A percentile compares a stretch with the other conserved stretches of the same genome.
Conservation (phyloP, 306 rosid genomes). For the Bauhinia variegata region DNA sequence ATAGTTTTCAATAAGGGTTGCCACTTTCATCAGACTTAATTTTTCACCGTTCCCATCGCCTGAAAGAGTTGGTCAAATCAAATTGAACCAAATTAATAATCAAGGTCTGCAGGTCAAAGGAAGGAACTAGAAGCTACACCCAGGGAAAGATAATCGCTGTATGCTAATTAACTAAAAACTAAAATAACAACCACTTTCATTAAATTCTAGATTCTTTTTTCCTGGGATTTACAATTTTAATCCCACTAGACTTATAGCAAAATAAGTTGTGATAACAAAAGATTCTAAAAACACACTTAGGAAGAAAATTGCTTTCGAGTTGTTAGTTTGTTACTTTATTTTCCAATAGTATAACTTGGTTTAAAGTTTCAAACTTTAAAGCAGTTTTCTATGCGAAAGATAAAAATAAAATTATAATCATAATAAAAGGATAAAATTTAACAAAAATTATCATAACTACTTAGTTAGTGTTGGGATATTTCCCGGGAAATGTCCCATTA, state of each 20-base stretch:
- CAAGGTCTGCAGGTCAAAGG: neutral
- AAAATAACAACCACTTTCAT: neutral
- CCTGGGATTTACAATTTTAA: neutral
- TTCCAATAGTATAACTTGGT: neutral
- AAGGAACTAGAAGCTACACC: conserved; percentile 1
- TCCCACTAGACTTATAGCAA: neutral
- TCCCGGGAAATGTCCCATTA: neutral
- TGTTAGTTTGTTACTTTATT: too few relatives aligned
- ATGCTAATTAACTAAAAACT: neutral
- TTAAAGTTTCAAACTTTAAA: neutral
- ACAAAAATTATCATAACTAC: too few relatives aligned
- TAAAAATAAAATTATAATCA: too few relatives aligned
- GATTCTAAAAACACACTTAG: neutral
- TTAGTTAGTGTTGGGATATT: too few relatives aligned
- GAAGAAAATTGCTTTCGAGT: too few relatives aligned
- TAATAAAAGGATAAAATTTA: neutral
- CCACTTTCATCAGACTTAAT: conserved; percentile 81
- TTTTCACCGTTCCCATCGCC: conserved; percentile 60
- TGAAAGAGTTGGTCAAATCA: conserved; percentile 13
- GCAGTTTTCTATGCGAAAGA: too few relatives aligned
- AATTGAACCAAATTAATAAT: neutral
- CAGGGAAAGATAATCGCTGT: neutral
- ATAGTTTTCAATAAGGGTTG: conserved; percentile 74
- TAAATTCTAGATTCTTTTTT: neutral
- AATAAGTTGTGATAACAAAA: neutral